A percentile compares a stretch with the other conserved stretches of the same genome.
Evolutionary conservation across 805 yeast species (phyloP).

Genomic region (Saccharomycopsis synnaedendra): DNA sequence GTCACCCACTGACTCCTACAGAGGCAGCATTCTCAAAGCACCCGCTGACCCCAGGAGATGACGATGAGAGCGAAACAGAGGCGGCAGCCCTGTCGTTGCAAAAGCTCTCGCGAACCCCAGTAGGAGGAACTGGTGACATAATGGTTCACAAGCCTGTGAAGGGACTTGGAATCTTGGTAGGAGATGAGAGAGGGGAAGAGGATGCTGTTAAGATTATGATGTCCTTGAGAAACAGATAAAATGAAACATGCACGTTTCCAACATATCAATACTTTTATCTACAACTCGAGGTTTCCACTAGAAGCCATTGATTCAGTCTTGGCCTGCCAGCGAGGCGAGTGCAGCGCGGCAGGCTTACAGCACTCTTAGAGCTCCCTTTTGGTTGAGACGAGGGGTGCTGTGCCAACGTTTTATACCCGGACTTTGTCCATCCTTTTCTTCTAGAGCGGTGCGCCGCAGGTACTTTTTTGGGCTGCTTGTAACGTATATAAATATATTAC

Average conservation of each 20-base stretch:
- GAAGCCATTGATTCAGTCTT: too few species aligned
- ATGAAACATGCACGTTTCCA: not conserved
- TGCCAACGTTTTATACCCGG: too few species aligned
- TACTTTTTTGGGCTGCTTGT: too few species aligned
- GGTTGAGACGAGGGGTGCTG: too few species aligned
- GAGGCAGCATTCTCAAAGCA: too few species aligned
- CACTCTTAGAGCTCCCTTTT: too few species aligned
- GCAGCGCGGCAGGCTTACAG: too few species aligned
- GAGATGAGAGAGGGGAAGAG: slow-evolving; percentile 11
- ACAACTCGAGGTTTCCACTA: not conserved
- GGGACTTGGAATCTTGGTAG: not conserved
- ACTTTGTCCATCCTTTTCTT: too few species aligned
- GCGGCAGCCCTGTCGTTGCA: not conserved
- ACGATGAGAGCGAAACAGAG: not conserved
- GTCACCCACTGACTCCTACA: not conserved
- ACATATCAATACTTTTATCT: not conserved
- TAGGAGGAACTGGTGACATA: not conserved
- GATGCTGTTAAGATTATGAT: slow-evolving; percentile 17
- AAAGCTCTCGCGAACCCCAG: not conserved
- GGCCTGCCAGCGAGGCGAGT: too few species aligned
- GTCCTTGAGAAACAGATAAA: slow-evolving; percentile 13
- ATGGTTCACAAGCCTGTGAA: not conserved
- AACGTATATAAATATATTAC: too few species aligned
- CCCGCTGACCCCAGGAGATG: too few species aligned
- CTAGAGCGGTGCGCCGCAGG: too few species aligned